phyloP scores from a whole-genome alignment of 257 asterid species.

The Cinchona pubescens region DNA sequence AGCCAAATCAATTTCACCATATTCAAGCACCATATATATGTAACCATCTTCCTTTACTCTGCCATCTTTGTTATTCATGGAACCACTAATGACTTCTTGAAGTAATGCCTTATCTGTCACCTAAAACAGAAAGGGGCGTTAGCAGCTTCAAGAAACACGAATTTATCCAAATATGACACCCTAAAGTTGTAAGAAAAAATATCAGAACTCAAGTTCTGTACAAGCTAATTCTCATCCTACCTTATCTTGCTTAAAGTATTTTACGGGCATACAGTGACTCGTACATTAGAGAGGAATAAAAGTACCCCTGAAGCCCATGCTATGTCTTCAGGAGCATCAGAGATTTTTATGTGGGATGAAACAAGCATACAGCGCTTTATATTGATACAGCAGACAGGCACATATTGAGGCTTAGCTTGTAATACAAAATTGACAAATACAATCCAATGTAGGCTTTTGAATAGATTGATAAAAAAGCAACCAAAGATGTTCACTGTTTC shows the following conservation, averaged over 20 bases:
- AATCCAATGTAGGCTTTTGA: not conserved
- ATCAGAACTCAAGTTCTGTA: not conserved
- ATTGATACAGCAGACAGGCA: not conserved
- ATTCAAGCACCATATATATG: constrained; percentile 95
- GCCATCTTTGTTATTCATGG: constrained; percentile 70
- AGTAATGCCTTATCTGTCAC: constrained; percentile 88
- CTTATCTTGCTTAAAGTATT: too few relatives aligned
- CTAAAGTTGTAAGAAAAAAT: not conserved
- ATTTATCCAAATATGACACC: not conserved
- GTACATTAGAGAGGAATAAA: not conserved
- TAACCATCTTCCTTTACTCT: constrained; percentile 82
- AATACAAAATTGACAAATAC: not conserved
- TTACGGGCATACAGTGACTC: not conserved
- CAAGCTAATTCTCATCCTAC: not conserved
- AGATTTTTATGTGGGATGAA: not conserved
- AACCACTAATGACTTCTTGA: constrained; percentile 77
- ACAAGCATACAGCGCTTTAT: not conserved
- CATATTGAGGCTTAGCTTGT: not conserved
- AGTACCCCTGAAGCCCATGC: not conserved
- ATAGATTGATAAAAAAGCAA: not conserved
- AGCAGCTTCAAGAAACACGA: constrained; percentile 17
- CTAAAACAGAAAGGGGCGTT: constrained; percentile 41
- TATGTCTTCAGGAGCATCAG: not conserved
- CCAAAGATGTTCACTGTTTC: not conserved
- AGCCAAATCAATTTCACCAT: constrained; percentile 97